Evolutionary conservation across 2,329 filamentous ascomycete species (phyloP).

Genomic region (Tolypocladium nubicola): DNA sequence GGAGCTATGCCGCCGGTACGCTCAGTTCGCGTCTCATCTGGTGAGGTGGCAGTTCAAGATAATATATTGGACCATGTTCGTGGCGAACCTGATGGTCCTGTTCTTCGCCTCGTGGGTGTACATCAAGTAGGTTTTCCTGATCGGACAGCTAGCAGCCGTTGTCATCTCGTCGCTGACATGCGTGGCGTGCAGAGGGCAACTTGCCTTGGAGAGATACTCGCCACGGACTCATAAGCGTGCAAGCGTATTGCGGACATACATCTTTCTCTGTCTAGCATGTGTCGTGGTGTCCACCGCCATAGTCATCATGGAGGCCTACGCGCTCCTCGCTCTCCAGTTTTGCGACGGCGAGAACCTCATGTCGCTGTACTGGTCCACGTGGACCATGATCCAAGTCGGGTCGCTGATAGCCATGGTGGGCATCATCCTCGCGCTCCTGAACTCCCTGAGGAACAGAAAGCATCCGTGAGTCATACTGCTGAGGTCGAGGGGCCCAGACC

Average conservation of each 20-base stretch:
- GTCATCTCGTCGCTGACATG: background rate
- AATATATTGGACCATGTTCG: slow-evolving; percentile 36
- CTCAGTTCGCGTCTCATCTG: slow-evolving; percentile 32
- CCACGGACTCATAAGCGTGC: slow-evolving; percentile 20
- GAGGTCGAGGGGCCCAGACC: background rate
- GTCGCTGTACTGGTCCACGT: slow-evolving; percentile 49
- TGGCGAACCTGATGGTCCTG: slow-evolving; percentile 30
- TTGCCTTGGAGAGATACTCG: slow-evolving; percentile 24
- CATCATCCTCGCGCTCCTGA: slow-evolving; percentile 41
- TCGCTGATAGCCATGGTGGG: slow-evolving; percentile 48
- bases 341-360: slow-evolving; percentile 51
- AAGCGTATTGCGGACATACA: slow-evolving; percentile 22
- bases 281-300: slow-evolving; percentile 32
- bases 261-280: slow-evolving; percentile 32
- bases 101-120: slow-evolving; percentile 32
- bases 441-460: slow-evolving; percentile 35
- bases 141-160: too few relatives aligned
- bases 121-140: slow-evolving; percentile 20
- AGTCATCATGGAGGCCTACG: slow-evolving; percentile 44
- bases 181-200: slow-evolving; percentile 17
- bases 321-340: slow-evolving; percentile 43
- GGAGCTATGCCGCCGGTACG: slow-evolving; percentile 27
- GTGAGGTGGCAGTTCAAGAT: slow-evolving; percentile 30
- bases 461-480: slow-evolving; percentile 33
- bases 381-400: slow-evolving; percentile 49